Conservation (phyloP, 768 basidiomycete genomes). For the Termitomyces sp. region DNA sequence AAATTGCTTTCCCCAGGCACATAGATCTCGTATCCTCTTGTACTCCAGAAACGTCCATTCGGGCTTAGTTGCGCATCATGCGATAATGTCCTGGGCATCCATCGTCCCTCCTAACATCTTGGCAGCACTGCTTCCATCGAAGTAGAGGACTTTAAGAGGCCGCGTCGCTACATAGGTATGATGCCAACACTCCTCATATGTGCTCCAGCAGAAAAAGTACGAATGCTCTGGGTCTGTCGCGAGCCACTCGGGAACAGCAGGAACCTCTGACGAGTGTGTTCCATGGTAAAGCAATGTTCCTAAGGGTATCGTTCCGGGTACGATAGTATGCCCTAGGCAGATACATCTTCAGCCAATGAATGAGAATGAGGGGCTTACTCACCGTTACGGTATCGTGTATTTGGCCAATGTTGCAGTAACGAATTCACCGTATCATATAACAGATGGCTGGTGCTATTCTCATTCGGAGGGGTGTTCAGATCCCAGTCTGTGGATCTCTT, state of each 20-base stretch:
- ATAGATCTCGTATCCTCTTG: neutral
- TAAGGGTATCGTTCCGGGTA: neutral
- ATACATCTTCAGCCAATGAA: neutral
- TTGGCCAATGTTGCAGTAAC: neutral
- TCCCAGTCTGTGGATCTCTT: neutral
- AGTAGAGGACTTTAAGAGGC: conserved; percentile 42
- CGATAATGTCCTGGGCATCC: neutral
- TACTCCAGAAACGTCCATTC: neutral
- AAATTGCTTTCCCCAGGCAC: neutral
- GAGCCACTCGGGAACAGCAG: conserved; percentile 29
- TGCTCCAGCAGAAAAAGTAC: conserved; percentile 31
- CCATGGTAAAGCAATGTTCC: conserved; percentile 36
- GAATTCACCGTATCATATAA: neutral
- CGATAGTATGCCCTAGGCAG: neutral
- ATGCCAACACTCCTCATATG: conserved; percentile 19
- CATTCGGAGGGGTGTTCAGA: neutral
- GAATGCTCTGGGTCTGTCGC: conserved; percentile 36
- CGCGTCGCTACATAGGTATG: conserved; percentile 15
- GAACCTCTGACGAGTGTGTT: conserved; percentile 18
- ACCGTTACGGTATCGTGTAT: no score
- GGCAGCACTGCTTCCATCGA: conserved; percentile 46
- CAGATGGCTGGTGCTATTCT: neutral
- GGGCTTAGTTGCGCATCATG: neutral
- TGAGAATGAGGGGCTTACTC: no score
- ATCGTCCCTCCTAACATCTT: conserved; percentile 23